phyloP scores from a whole-genome alignment of 2,329 filamentous ascomycete species.

The Aschersonia sp. region DNA sequence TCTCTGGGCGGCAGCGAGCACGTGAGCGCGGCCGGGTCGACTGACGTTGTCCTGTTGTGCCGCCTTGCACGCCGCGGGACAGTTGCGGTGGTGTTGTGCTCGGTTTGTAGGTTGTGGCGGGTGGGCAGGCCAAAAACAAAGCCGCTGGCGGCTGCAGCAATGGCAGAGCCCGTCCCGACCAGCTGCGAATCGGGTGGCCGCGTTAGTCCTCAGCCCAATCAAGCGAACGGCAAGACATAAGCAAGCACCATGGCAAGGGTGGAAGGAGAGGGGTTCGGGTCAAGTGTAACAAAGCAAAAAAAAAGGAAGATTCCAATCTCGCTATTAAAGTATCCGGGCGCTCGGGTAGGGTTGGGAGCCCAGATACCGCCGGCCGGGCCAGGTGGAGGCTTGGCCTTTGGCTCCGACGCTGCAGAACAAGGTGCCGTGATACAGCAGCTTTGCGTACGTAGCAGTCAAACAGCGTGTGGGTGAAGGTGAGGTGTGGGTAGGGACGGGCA shows the following conservation, averaged over 20 bases:
- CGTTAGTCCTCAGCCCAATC: not conserved
- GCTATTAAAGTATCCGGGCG: too few relatives aligned
- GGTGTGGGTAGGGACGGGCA: conserved; percentile 1
- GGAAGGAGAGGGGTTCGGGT: not conserved
- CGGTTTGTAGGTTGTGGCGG: conserved; percentile 19
- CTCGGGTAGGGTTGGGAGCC: too few relatives aligned
- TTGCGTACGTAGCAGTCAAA: not conserved
- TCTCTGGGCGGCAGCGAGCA: conserved; percentile 1
- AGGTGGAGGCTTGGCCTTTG: conserved; percentile 1
- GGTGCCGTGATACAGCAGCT: conserved; percentile 1
- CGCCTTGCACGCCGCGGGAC: conserved; percentile 5
- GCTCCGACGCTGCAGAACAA: conserved; percentile 1
- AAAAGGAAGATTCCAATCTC: too few relatives aligned
- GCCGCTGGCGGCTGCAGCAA: conserved; percentile 44
- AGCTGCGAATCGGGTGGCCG: conserved; percentile 25
- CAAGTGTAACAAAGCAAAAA: too few relatives aligned
- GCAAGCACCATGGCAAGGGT: not conserved
- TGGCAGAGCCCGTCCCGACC: conserved; percentile 45
- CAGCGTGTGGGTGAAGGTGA: not conserved
- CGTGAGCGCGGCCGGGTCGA: conserved; percentile 17
- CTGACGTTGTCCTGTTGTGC: conserved; percentile 16
- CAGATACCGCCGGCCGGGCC: too few relatives aligned
- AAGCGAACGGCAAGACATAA: not conserved
- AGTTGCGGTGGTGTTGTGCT: conserved; percentile 10
- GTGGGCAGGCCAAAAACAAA: conserved; percentile 42